Evolutionary conservation across 495 filamentous ascomycete genomes (phyloP).

Genomic region (Penicillium canescens): DNA sequence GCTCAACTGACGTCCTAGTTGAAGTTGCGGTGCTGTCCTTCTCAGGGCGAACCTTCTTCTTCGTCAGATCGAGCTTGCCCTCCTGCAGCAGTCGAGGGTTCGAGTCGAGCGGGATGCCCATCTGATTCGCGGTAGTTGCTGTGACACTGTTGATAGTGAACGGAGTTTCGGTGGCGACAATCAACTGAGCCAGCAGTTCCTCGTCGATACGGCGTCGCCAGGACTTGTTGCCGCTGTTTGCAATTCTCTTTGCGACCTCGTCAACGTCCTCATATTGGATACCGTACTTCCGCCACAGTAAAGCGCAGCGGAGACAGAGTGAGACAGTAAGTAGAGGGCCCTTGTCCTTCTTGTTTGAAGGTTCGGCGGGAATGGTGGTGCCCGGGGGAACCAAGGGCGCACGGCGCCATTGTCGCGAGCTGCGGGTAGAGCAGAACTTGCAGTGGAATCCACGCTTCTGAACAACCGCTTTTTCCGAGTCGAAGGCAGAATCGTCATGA

Average conservation of each 20-base stretch:
- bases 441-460: conserved; percentile 86
- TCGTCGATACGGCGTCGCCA: conserved; percentile 90
- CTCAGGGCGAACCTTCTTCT: conserved; percentile 61
- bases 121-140: conserved; percentile 45
- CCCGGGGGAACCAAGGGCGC: conserved; percentile 77
- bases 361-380: conserved; percentile 68
- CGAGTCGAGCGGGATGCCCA: conserved; percentile 43
- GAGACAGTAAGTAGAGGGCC: conserved; percentile 74
- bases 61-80: conserved; percentile 41
- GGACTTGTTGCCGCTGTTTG: conserved; percentile 75
- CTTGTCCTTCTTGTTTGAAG: conserved; percentile 69
- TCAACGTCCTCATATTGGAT: conserved; percentile 97
- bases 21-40: conserved; percentile 51
- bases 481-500: conserved; percentile 94
- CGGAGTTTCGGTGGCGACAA: conserved; percentile 53
- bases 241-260: conserved; percentile 87
- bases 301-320: conserved; percentile 85
- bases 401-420: conserved; percentile 87
- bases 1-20: conserved; percentile 45
- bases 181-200: conserved; percentile 81
- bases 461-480: conserved; percentile 77
- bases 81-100: conserved; percentile 47
- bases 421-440: conserved; percentile 84
- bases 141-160: conserved; percentile 46
- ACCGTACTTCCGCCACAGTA: conserved; percentile 90